Evolutionary conservation across 331 rosid genomes (phyloP).

Genomic region (Quercus lobata): DNA sequence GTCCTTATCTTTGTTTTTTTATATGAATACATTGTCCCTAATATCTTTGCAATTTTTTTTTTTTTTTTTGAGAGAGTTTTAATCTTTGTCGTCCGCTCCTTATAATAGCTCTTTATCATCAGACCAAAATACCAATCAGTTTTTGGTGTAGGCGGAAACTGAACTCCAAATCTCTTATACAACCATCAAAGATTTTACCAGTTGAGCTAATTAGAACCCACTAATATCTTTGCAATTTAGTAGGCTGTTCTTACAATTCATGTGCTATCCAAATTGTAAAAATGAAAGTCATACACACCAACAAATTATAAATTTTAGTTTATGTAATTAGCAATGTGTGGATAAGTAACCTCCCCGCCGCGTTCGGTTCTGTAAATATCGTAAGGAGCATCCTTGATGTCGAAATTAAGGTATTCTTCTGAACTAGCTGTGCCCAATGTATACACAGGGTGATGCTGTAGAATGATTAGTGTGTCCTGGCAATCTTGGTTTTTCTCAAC

Average conservation of each 20-base stretch:
- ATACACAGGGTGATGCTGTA: slow-evolving; percentile 69
- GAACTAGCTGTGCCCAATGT: slow-evolving; percentile 68
- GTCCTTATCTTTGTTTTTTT: too few relatives aligned
- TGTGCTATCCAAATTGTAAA: neutral
- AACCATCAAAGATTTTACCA: fast-evolving
- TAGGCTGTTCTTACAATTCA: neutral
- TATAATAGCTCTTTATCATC: fast-evolving
- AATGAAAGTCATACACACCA: neutral
- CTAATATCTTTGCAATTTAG: too few relatives aligned
- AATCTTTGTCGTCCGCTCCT: fast-evolving
- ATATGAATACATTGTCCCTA: too few relatives aligned
- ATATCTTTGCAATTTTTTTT: too few relatives aligned
- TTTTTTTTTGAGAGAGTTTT: too few relatives aligned
- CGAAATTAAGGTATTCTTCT: slow-evolving; percentile 53
- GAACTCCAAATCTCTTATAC: fast-evolving
- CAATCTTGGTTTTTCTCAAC: slow-evolving; percentile 43
- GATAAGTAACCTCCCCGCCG: slow-evolving; percentile 88
- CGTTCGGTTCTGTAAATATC: slow-evolving; percentile 70
- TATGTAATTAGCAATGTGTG: neutral
- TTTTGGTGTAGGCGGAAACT: fast-evolving
- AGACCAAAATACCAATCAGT: fast-evolving
- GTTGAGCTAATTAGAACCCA: fast-evolving
- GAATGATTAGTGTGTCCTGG: slow-evolving; percentile 49
- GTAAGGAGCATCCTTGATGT: slow-evolving; percentile 48
- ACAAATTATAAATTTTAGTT: neutral